A percentile compares a stretch with the other conserved stretches of the same genome.
These are phyloP conservation scores for Hanseniaspora meyeri DNA, from an alignment of 805 yeast genomes.

Conservation along the genomic window DNA sequence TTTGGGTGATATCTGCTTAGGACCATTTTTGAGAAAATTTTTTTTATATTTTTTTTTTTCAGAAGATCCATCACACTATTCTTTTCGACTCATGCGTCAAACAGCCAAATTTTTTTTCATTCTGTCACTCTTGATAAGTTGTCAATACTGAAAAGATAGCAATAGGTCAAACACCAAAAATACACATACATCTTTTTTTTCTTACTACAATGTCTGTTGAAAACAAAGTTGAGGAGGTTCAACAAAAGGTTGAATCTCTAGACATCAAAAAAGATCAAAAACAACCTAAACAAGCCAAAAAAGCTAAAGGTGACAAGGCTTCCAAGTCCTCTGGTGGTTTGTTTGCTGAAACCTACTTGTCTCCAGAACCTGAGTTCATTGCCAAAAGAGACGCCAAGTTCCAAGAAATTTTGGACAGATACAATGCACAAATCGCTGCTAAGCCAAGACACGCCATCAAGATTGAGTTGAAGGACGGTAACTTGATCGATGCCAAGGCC, in stretches of 20 bases:
- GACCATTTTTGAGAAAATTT: no score
- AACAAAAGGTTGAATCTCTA: constrained; percentile 33
- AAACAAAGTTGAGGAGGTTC: constrained; percentile 25
- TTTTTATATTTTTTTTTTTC: neutral
- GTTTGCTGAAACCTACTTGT: constrained; percentile 31
- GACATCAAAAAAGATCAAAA: constrained; percentile 22
- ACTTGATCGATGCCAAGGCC: constrained; percentile 60
- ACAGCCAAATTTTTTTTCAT: no score
- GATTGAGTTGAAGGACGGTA: constrained; percentile 79
- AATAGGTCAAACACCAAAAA: neutral
- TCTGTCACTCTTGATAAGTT: neutral
- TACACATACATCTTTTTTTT: neutral
- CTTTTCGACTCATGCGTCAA: no score
- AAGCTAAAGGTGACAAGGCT: constrained; percentile 34
- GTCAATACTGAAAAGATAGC: neutral
- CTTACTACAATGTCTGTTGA: constrained; percentile 9
- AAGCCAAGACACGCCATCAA: constrained; percentile 53
- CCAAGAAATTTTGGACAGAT: constrained; percentile 64
- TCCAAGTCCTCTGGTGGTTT: constrained; percentile 16
- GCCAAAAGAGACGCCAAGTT: constrained; percentile 67
- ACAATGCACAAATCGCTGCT: constrained; percentile 58
- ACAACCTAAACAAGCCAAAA: constrained; percentile 27
- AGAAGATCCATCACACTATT: no score
- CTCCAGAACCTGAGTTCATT: constrained; percentile 76
- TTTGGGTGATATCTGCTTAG: no score